These are phyloP conservation scores for Komagataella populi DNA, from an alignment of 805 yeast species.

Conservation along the genomic window DNA sequence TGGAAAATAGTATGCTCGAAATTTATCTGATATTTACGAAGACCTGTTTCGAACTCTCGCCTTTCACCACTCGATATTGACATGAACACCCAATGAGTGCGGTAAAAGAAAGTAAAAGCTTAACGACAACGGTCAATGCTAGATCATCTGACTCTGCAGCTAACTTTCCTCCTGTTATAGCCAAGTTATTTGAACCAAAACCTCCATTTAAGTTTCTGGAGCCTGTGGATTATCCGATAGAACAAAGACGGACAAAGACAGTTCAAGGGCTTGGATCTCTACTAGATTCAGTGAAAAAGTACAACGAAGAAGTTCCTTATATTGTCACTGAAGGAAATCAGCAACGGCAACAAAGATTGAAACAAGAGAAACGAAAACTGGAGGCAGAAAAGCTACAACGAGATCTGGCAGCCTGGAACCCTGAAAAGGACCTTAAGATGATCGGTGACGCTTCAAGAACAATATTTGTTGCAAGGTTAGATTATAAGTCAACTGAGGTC, in stretches of 20 bases:
- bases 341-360: constrained; percentile 14
- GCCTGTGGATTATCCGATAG: constrained; percentile 37
- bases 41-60: not conserved
- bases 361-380: constrained; percentile 10
- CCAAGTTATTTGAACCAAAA: constrained; percentile 40
- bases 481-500: constrained; percentile 48
- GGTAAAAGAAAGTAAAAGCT: not conserved
- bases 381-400: constrained; percentile 18
- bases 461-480: constrained; percentile 62
- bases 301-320: constrained; percentile 16
- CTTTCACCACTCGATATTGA: not conserved
- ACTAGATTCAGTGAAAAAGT: constrained; percentile 12
- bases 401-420: constrained; percentile 33
- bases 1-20: not conserved
- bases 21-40: too few relatives aligned
- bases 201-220: constrained; percentile 37
- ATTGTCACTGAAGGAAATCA: constrained; percentile 18
- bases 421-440: constrained; percentile 40
- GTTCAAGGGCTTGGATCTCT: constrained; percentile 32
- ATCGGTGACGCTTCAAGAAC: constrained; percentile 68
- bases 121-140: not conserved
- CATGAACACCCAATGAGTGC: not conserved
- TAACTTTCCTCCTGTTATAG: constrained; percentile 19
- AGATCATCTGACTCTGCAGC: constrained; percentile 1
- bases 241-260: constrained; percentile 28